Evolutionary conservation across 1,284 basidiomycete species (phyloP), one percentile per base, ranked within the genome.

Genomic region (Microbotryum saponariae): DNA sequence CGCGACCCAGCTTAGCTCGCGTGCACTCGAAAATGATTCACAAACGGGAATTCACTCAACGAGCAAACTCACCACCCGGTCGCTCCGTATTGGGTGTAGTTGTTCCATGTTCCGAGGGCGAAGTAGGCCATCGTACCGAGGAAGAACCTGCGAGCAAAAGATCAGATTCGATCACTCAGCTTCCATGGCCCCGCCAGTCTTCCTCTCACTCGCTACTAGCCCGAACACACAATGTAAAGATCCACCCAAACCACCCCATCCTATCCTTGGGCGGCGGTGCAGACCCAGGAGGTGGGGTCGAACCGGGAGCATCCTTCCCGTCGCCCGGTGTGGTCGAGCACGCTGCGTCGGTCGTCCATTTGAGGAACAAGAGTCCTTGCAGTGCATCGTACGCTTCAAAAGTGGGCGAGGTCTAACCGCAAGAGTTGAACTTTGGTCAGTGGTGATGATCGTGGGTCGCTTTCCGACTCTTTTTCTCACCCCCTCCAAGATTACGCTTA

Each of bases 71-170:
- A 88, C 72, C 79, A 76, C 16, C 88, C 88, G 42, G 83, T 81
- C 12, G 88, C 86, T 25, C 88, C 88, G 72, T 89, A 90, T 21
- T 82, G 87, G 12, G 85, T 83, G 71, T 89, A 89, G 71, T 90
- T 90, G 76, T 88, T 85, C 74, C 89, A 90, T 8, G 85, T 85
- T 21, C 88, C 88, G 31, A 89, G 72, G 2, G 73, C 80, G 69
- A 90, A 83, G 76, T 91, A 91, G 7, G 81, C 80, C 14, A 78
- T 73, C 63, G 88, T 80, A 2, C 82, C 83, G 21, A 90, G 73
- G 31, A 89, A 64, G 21, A 89, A 71, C 59, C 88, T 90, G 64
- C 48, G 37, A 3, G 16, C 37, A 16, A 42, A 9, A 31, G 37
- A 42, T 14, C 37, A 42, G 10, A 42, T 12, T 37, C 37, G 31